Evolutionary conservation across 2,329 filamentous ascomycete genomes (phyloP).

Genomic region (Didymella keratinophila): DNA sequence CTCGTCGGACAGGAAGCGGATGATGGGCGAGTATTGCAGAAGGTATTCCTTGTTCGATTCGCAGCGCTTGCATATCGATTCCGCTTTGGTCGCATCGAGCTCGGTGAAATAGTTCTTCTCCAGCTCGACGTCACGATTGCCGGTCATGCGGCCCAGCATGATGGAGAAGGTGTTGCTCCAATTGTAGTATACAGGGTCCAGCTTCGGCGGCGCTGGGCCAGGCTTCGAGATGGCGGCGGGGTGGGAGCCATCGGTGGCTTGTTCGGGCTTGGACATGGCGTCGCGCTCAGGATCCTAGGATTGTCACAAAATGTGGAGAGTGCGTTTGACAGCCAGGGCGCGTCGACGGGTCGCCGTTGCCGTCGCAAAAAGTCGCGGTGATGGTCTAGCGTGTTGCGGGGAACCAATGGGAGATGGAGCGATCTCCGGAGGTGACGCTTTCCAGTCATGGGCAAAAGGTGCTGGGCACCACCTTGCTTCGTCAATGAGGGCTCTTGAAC

Average conservation of each 20-base stretch:
- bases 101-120: constrained; percentile 74
- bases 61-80: constrained; percentile 79
- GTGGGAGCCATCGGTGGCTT: constrained; percentile 40
- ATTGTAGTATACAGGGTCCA: constrained; percentile 55
- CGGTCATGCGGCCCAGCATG: constrained; percentile 67
- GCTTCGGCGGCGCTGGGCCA: constrained; percentile 29
- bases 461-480: constrained; percentile 13
- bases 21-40: constrained; percentile 80
- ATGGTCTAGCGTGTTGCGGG: constrained; percentile 22
- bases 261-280: constrained; percentile 40
- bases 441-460: constrained; percentile 13
- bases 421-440: not conserved
- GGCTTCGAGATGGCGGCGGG: constrained; percentile 31
- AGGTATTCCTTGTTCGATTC: constrained; percentile 85
- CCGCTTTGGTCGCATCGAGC: constrained; percentile 78
- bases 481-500: constrained; percentile 7
- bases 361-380: constrained; percentile 34
- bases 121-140: constrained; percentile 37
- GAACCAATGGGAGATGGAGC: constrained; percentile 3
- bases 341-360: constrained; percentile 14
- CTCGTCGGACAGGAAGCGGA: constrained; percentile 86
- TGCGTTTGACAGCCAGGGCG: constrained; percentile 21
- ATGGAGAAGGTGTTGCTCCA: constrained; percentile 90
- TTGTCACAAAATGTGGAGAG: not conserved
- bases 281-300: too few relatives aligned